These are phyloP conservation scores for Metschnikowia henanensis DNA, from an alignment of 805 yeast species.

Conservation along the genomic window DNA sequence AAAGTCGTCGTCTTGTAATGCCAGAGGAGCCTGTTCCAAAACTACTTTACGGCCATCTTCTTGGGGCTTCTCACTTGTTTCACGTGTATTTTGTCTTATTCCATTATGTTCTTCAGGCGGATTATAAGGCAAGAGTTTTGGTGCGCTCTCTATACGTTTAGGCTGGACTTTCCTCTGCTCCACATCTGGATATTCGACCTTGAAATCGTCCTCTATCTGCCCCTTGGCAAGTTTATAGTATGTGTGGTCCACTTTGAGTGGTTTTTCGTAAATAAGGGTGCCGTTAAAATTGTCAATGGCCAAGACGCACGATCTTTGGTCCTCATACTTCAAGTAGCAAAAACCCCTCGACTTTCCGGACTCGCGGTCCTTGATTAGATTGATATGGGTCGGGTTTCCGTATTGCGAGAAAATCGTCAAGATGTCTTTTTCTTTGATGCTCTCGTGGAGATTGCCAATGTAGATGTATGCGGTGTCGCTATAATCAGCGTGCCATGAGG, in stretches of 20 bases:
- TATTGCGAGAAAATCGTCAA: slow-evolving; percentile 81
- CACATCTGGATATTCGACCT: slow-evolving; percentile 25
- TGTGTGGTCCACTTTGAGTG: slow-evolving; percentile 68
- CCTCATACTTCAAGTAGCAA: slow-evolving; percentile 81
- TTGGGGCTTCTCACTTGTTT: too few species aligned
- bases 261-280: slow-evolving; percentile 48
- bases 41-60: too few species aligned
- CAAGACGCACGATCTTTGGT: slow-evolving; percentile 72
- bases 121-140: slow-evolving; percentile 8
- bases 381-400: slow-evolving; percentile 80
- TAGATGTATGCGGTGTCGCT: slow-evolving; percentile 72
- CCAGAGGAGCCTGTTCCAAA: background rate
- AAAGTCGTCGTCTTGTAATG: slow-evolving; percentile 21
- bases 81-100: background rate
- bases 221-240: slow-evolving; percentile 55
- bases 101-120: background rate
- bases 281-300: slow-evolving; percentile 93
- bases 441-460: slow-evolving; percentile 69
- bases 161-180: slow-evolving; percentile 4
- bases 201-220: slow-evolving; percentile 47
- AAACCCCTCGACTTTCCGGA: slow-evolving; percentile 72
- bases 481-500: slow-evolving; percentile 91
- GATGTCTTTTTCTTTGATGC: slow-evolving; percentile 73
- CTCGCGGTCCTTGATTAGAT: slow-evolving; percentile 62
- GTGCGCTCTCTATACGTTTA: slow-evolving; percentile 5